Evolutionary conservation across 345 rosid genomes (phyloP).

Genomic region (Euphorbia tirucalli): DNA sequence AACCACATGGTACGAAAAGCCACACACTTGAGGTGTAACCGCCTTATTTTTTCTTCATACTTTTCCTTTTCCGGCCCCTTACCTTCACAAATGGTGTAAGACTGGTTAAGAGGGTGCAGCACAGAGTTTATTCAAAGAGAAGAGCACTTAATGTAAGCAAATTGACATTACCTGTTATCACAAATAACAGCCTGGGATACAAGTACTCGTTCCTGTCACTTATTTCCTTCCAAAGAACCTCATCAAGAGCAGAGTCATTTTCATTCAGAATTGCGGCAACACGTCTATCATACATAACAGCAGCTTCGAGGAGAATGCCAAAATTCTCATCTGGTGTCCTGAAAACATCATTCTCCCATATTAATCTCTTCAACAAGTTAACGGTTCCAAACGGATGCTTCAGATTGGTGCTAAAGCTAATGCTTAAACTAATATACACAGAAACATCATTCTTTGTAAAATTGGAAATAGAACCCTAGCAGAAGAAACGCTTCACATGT

Average conservation of each 20-base stretch:
- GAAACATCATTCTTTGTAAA: neutral
- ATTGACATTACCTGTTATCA: conserved; percentile 69
- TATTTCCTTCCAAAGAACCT: conserved; percentile 47
- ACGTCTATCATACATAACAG: conserved; percentile 91
- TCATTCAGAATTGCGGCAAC: conserved; percentile 78
- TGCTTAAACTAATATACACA: no score
- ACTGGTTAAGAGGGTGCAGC: conserved; percentile 7
- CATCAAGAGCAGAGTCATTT: conserved; percentile 47
- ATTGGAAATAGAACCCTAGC: conserved; percentile 2
- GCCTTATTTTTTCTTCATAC: conserved; percentile 79
- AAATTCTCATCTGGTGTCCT: conserved; percentile 99
- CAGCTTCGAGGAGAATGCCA: conserved; percentile 91
- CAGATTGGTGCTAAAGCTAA: neutral
- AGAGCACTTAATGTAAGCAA: neutral
- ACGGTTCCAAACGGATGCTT: neutral
- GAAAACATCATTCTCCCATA: conserved; percentile 18
- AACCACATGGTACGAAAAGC: conserved; percentile 98
- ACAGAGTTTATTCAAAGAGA: neutral
- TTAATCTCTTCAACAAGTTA: neutral
- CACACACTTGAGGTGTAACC: conserved; percentile 70
- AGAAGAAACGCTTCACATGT: neutral
- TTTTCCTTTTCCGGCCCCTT: conserved; percentile 92
- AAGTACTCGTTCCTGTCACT: conserved; percentile 42
- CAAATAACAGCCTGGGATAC: conserved; percentile 76
- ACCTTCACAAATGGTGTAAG: conserved; percentile 42